Percentiles rank a stretch among this genome's conserved stretches.
These are phyloP conservation scores for Alternaria sp. DNA, from an alignment of 2,329 filamentous ascomycete genomes.

Conservation along the genomic window DNA sequence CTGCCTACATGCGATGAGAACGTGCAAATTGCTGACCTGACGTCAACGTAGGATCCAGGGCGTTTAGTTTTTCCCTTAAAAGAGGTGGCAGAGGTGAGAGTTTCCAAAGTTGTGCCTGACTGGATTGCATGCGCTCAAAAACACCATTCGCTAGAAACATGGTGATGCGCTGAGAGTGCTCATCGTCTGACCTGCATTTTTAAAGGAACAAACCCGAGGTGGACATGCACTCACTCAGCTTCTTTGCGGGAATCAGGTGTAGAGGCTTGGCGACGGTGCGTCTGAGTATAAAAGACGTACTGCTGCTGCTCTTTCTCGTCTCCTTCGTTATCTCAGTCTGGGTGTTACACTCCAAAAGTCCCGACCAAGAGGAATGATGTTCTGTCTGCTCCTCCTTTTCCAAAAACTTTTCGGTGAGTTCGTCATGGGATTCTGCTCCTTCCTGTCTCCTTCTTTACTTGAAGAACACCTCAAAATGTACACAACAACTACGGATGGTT, in stretches of 20 bases:
- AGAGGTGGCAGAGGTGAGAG: background rate
- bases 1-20: too few species aligned
- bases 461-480: too few species aligned
- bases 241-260: background rate
- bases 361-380: too few species aligned
- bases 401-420: background rate
- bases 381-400: background rate
- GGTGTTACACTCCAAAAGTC: background rate
- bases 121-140: background rate
- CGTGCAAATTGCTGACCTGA: too few species aligned
- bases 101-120: background rate
- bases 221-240: background rate
- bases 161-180: background rate
- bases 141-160: background rate
- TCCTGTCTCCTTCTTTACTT: too few species aligned
- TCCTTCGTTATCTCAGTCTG: background rate
- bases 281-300: background rate
- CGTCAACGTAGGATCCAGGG: background rate
- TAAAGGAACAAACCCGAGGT: background rate
- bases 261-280: fast-evolving
- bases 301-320: background rate
- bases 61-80: fast-evolving
- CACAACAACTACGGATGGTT: too few species aligned
- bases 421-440: too few species aligned
- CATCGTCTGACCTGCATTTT: background rate